These are phyloP conservation scores for Oryza glumipatula DNA, from an alignment of 176 grass and related monocot species.

Conservation along the genomic window DNA sequence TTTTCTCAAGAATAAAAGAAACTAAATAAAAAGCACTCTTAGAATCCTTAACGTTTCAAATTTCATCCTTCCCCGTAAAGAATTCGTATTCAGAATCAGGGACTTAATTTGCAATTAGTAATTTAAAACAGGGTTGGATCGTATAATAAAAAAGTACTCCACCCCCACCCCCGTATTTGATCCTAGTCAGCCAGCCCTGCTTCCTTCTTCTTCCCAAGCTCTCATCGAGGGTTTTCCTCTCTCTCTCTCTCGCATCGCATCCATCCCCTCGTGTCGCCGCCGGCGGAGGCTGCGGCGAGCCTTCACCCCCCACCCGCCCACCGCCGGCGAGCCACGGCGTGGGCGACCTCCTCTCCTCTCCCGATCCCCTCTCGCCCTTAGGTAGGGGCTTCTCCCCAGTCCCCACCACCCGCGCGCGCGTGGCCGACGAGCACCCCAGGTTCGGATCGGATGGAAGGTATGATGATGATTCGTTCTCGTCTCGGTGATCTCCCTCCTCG, in stretches of 20 bases:
- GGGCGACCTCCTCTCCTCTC: too few relatives aligned
- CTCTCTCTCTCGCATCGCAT: neutral
- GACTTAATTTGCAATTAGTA: neutral
- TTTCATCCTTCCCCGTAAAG: too few relatives aligned
- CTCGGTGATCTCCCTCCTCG: neutral
- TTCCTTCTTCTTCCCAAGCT: conserved; percentile 43
- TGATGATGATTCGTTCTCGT: neutral
- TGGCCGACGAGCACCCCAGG: neutral
- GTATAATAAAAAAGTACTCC: neutral
- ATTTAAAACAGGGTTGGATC: neutral
- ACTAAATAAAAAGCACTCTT: too few relatives aligned
- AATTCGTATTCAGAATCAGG: neutral
- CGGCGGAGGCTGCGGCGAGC: too few relatives aligned
- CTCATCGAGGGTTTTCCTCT: conserved; percentile 36
- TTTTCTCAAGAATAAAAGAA: too few relatives aligned
- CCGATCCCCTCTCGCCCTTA: neutral
- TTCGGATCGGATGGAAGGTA: neutral
- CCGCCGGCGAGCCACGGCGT: neutral
- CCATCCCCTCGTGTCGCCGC: neutral
- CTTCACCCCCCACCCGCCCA: neutral
- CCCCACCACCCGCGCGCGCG: too few relatives aligned
- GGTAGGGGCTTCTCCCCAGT: too few relatives aligned
- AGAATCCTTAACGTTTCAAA: too few relatives aligned
- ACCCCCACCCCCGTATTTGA: neutral
- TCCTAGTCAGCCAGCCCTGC: conserved; percentile 11